Evolutionary conservation across 1,139 yeast species (phyloP), one percentile per base, ranked within the genome.

Genomic region (Suhomyces wounanorum): DNA sequence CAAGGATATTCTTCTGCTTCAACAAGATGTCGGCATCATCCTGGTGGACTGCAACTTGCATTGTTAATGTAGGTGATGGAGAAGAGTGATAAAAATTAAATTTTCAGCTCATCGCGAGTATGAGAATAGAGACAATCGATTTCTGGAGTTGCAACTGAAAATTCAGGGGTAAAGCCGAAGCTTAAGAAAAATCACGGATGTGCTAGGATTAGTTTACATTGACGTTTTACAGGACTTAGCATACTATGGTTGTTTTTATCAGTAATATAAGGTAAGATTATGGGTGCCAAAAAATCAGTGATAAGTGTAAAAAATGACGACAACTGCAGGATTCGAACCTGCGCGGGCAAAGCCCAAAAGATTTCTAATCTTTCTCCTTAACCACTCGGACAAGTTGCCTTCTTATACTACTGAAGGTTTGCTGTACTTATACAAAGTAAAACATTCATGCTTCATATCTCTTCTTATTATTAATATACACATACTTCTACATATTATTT

Each of bases 1-100:
- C 77, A 55, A 90, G 77, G 48, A 83, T 78, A 67, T 90, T 90
- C 68, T 84, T 89, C 60, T 86, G 86, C 61, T 84, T 85, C 60
- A 90, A 78, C 58, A 90, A 80, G 59, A 85, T 73, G 63, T 87
- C 85, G 58, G 91, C 84, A 66, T 87, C 94, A 61, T 83, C 86
- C 63, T 79, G 83, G 56, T 84, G 85, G 58, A 83, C 79, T 45
- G 87, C 85, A 64, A 85, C 75, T 66, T 84, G 87, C 87, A 82
- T 82, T 39, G 48, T 51, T 17, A 37, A 40, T 37, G 44, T 23
- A 4, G 16, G 28, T 18, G 21, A 33, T 21, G 30, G 38, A 31
- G 44, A 44, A 40, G 44, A 47, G 47, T 43, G 43, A 40, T 37
- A 36, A 28, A 44, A 43, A 30, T 47, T 47, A 47, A 47, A 38